Conservation (phyloP, 1,284 basidiomycete genomes). For the Bondarzewia mesenterica region DNA sequence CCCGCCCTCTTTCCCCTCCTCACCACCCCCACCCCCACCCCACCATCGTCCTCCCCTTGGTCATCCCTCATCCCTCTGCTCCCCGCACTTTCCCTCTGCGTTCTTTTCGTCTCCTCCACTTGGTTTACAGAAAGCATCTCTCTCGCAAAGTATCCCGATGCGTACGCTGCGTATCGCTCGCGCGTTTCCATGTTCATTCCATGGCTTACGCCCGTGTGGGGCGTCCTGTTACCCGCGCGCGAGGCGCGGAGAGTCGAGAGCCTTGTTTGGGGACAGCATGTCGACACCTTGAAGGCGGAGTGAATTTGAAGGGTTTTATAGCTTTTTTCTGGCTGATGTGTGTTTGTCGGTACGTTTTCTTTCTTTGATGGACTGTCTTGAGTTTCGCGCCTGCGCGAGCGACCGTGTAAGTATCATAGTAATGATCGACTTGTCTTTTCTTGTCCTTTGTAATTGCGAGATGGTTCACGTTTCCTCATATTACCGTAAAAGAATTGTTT, state of each 20-base stretch:
- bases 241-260: slow-evolving; percentile 24
- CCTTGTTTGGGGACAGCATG: slow-evolving; percentile 32
- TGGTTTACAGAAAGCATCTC: slow-evolving; percentile 78
- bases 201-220: slow-evolving; percentile 38
- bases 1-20: slow-evolving; percentile 7
- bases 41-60: slow-evolving; percentile 17
- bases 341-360: background rate
- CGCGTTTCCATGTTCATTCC: slow-evolving; percentile 82
- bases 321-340: too few species aligned
- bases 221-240: slow-evolving; percentile 27
- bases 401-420: too few species aligned
- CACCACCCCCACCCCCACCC: background rate
- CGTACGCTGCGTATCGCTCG: slow-evolving; percentile 65
- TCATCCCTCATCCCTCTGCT: too few species aligned
- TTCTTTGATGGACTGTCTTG: background rate
- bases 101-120: slow-evolving; percentile 71
- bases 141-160: slow-evolving; percentile 62
- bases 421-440: too few species aligned
- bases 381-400: too few species aligned
- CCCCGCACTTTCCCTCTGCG: background rate
- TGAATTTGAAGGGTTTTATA: background rate
- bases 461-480: too few species aligned
- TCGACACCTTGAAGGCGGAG: background rate
- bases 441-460: too few species aligned
- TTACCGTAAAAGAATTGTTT: too few species aligned